phyloP scores from a whole-genome alignment of 2,329 filamentous ascomycete genomes.

The Xenoacremonium recifei region DNA sequence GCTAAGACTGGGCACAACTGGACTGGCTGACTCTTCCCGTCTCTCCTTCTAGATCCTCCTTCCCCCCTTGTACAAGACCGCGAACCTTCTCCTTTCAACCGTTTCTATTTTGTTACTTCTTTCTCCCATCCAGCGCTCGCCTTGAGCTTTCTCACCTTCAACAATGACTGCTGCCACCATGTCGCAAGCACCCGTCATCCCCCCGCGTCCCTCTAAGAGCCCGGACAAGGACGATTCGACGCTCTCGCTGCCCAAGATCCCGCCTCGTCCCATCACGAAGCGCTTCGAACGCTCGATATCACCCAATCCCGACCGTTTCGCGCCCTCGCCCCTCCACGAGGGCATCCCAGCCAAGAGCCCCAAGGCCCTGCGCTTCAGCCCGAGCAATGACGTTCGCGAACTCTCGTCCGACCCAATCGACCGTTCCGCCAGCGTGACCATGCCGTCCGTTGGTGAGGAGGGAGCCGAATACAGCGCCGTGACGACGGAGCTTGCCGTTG shows the following conservation, averaged over 20 bases:
- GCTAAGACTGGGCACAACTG: background rate
- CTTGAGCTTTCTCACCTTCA: slow-evolving; percentile 13
- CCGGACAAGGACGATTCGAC: slow-evolving; percentile 44
- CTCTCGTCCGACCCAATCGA: slow-evolving; percentile 43
- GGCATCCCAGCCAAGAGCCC: slow-evolving; percentile 51
- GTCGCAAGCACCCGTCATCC: slow-evolving; percentile 51
- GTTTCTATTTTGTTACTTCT: slow-evolving; percentile 1
- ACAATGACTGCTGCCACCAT: slow-evolving; percentile 51
- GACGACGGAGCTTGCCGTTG: slow-evolving; percentile 44
- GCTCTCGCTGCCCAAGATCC: slow-evolving; percentile 62
- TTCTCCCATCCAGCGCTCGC: slow-evolving; percentile 14
- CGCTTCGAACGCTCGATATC: slow-evolving; percentile 75
- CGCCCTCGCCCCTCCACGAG: slow-evolving; percentile 83
- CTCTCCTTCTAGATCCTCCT: slow-evolving; percentile 4
- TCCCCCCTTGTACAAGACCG: slow-evolving; percentile 14
- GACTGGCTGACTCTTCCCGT: background rate
- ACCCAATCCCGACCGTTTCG: slow-evolving; percentile 74
- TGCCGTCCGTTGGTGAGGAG: slow-evolving; percentile 87
- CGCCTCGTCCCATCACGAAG: slow-evolving; percentile 71
- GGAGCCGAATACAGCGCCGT: slow-evolving; percentile 78
- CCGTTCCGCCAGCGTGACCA: slow-evolving; percentile 72
- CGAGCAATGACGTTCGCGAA: slow-evolving; percentile 30
- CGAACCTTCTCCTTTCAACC: slow-evolving; percentile 6
- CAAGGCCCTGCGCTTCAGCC: slow-evolving; percentile 34
- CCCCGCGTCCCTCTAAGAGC: slow-evolving; percentile 54